phyloP scores from a whole-genome alignment of 768 basidiomycete genomes.

The Neoboletus brunneissimus region DNA sequence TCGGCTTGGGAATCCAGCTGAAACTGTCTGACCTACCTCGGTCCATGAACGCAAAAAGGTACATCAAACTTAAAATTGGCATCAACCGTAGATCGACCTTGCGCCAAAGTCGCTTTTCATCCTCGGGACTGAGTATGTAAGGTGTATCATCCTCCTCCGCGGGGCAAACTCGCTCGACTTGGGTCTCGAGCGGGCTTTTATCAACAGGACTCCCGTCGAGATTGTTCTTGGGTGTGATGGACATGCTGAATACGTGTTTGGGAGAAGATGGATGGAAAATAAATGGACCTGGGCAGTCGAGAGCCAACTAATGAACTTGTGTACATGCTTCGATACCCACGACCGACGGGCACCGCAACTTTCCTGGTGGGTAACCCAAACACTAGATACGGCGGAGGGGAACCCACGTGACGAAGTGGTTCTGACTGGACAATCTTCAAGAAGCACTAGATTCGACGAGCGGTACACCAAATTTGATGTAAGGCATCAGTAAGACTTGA shows the following conservation, averaged over 20 bases:
- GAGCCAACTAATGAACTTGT: background rate
- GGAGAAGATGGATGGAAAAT: too few species aligned
- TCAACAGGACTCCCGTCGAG: background rate
- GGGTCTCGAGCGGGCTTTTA: background rate
- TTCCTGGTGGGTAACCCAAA: too few species aligned
- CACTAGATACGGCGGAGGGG: too few species aligned
- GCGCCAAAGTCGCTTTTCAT: constrained; percentile 53
- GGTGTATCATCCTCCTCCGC: background rate
- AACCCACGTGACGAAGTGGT: too few species aligned
- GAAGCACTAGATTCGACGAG: too few species aligned
- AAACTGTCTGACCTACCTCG: constrained; percentile 39
- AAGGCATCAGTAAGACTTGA: too few species aligned
- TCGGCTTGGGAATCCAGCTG: background rate
- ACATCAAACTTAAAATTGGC: constrained; percentile 59
- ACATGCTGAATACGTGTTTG: background rate
- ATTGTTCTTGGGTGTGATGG: background rate
- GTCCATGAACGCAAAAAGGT: constrained; percentile 63
- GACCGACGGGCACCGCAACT: too few species aligned
- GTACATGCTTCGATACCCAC: background rate
- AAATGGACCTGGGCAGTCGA: background rate
- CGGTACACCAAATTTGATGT: too few species aligned
- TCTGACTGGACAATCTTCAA: too few species aligned
- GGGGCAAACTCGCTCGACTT: background rate
- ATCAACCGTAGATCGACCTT: constrained; percentile 60
- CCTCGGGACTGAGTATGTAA: constrained; percentile 23